phyloP scores from a whole-genome alignment of 2,329 filamentous ascomycete genomes.

The Dothideomycetidae sp. region DNA sequence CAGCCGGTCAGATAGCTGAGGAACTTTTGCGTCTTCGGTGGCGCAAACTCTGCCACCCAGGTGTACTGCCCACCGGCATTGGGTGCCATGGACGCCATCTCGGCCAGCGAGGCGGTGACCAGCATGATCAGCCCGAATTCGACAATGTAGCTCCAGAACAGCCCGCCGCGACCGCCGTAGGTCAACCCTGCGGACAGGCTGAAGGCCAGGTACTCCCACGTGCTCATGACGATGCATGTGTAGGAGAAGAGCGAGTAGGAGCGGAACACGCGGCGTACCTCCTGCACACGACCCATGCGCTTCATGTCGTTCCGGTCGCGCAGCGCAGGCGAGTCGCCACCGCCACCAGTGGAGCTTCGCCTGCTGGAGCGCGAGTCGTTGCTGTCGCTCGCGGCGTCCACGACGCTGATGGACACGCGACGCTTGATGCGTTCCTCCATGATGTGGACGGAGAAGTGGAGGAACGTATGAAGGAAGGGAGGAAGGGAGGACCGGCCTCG shows the following conservation, averaged over 20 bases:
- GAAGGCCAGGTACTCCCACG: constrained; percentile 37
- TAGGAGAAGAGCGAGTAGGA: constrained; percentile 38
- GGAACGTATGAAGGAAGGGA: no score
- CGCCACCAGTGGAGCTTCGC: no score
- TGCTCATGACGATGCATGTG: constrained; percentile 36
- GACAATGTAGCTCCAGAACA: constrained; percentile 17
- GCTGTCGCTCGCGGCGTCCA: no score
- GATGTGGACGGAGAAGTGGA: no score
- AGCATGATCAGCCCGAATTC: constrained; percentile 16
- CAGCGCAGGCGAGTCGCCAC: neutral
- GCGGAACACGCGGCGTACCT: constrained; percentile 35
- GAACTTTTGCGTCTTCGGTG: constrained; percentile 12
- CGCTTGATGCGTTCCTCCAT: constrained; percentile 30
- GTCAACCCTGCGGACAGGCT: constrained; percentile 15
- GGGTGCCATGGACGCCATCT: constrained; percentile 24
- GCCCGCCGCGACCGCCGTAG: constrained; percentile 17
- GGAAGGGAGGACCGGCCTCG: no score
- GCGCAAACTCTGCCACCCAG: constrained; percentile 13
- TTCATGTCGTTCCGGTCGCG: constrained; percentile 7
- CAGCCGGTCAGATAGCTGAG: constrained; percentile 16
- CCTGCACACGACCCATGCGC: constrained; percentile 12
- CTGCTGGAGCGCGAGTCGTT: no score
- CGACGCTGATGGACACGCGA: constrained; percentile 16
- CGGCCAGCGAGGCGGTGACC: constrained; percentile 15
- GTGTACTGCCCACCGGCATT: constrained; percentile 19